Percentiles rank a stretch among this genome's conserved stretches.
Evolutionary conservation across 495 filamentous ascomycete species (phyloP).

Genomic region (Aspergillus sparsus): DNA sequence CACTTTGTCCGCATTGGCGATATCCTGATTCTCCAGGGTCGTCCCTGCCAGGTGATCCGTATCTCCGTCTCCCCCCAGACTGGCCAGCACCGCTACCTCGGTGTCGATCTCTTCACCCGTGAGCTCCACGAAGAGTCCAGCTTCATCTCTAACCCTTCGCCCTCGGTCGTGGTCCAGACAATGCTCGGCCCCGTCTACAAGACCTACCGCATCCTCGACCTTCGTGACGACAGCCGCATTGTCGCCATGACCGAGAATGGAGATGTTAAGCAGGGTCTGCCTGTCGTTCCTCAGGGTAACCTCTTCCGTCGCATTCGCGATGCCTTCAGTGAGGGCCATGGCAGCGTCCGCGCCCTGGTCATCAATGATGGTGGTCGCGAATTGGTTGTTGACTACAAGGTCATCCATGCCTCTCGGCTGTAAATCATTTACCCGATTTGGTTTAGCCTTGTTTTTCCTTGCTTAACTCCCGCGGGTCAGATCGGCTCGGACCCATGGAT

Average conservation of each 20-base stretch:
- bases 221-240: conserved; percentile 81
- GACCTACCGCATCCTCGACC: conserved; percentile 99
- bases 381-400: conserved; percentile 98
- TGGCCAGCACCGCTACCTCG: conserved; percentile 98
- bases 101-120: conserved; percentile 99
- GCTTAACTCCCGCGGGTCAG: not conserved
- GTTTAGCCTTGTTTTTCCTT: conserved; percentile 17
- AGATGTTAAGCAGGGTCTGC: conserved; percentile 95
- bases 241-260: conserved; percentile 85
- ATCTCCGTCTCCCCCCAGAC: conserved; percentile 98
- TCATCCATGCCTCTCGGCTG: conserved; percentile 78
- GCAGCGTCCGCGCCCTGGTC: conserved; percentile 90
- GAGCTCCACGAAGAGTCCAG: conserved; percentile 98
- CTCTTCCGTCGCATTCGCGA: conserved; percentile 80
- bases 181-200: conserved; percentile 99
- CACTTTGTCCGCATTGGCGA: conserved; percentile 99
- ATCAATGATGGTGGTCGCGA: conserved; percentile 92
- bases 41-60: conserved; percentile 99
- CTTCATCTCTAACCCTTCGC: conserved; percentile 94
- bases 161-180: conserved; percentile 97
- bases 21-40: conserved; percentile 97
- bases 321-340: conserved; percentile 88
- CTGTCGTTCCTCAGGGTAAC: conserved; percentile 88
- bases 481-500: conserved; percentile 4
- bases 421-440: conserved; percentile 42